phyloP scores from a whole-genome alignment of 1,139 yeast genomes.

The Candida albicans region DNA sequence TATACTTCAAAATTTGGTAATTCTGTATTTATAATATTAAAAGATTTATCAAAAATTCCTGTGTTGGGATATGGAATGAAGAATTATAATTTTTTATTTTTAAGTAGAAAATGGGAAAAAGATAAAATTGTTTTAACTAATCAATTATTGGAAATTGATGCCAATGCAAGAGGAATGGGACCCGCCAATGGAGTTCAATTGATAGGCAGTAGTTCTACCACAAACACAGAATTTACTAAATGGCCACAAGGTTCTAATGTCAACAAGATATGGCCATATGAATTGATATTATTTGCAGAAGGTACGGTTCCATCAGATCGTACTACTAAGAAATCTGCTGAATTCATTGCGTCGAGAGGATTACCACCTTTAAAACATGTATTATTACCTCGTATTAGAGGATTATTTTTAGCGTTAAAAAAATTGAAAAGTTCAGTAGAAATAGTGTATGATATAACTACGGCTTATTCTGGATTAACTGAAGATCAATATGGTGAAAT shows the following conservation, averaged over 20 bases:
- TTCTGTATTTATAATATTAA: slow-evolving; percentile 72
- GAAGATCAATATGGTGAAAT: slow-evolving; percentile 76
- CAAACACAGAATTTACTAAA: slow-evolving; percentile 18
- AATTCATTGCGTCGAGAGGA: slow-evolving; percentile 54
- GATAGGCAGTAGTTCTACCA: slow-evolving; percentile 30
- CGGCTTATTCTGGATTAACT: slow-evolving; percentile 73
- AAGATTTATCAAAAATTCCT: slow-evolving; percentile 74
- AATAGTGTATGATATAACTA: slow-evolving; percentile 77
- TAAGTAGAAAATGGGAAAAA: slow-evolving; percentile 79
- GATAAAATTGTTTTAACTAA: slow-evolving; percentile 65
- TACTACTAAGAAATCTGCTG: slow-evolving; percentile 59
- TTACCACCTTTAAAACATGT: slow-evolving; percentile 57
- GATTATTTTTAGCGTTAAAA: slow-evolving; percentile 66
- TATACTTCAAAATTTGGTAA: slow-evolving; percentile 68
- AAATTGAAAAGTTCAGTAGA: slow-evolving; percentile 61
- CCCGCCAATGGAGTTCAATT: slow-evolving; percentile 49
- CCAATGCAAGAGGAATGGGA: slow-evolving; percentile 52
- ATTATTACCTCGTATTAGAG: slow-evolving; percentile 79
- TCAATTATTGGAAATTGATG: slow-evolving; percentile 55
- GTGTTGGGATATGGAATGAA: slow-evolving; percentile 86
- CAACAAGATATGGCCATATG: slow-evolving; percentile 44
- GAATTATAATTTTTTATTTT: slow-evolving; percentile 73
- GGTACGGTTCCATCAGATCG: slow-evolving; percentile 82
- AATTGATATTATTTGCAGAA: slow-evolving; percentile 81
- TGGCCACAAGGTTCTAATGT: slow-evolving; percentile 43